Percentiles rank a stretch among this genome's conserved stretches.
phyloP scores from a whole-genome alignment of 768 basidiomycete genomes.

The Leccinum uliginosum region DNA sequence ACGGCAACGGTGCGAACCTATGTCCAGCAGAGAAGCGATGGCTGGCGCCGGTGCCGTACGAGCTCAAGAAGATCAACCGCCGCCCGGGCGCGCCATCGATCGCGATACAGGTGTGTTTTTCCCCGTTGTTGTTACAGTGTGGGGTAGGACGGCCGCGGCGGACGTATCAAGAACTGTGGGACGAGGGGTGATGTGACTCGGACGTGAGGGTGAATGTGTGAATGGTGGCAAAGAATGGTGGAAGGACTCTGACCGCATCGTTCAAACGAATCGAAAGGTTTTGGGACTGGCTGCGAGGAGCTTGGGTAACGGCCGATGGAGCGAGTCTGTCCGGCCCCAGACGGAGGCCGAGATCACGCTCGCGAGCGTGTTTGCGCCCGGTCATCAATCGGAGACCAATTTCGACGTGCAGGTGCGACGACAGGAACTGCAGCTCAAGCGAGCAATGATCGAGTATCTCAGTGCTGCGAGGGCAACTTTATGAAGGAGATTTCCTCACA shows the following conservation, averaged over 20 bases:
- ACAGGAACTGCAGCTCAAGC: conserved; percentile 55
- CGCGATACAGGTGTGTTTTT: conserved; percentile 11
- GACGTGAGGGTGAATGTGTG: too few relatives aligned
- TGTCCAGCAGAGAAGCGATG: conserved; percentile 1
- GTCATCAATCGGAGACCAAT: conserved; percentile 49
- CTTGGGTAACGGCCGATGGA: too few relatives aligned
- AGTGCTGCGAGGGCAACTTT: conserved; percentile 64
- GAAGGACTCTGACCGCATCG: too few relatives aligned
- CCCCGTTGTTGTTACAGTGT: conserved; percentile 10
- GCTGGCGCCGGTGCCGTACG: conserved; percentile 11
- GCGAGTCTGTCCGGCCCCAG: not conserved
- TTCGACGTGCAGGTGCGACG: conserved; percentile 56
- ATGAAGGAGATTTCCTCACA: conserved; percentile 72
- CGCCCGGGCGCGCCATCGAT: conserved; percentile 4
- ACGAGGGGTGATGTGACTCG: conserved; percentile 16
- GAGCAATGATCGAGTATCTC: conserved; percentile 61
- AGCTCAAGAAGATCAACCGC: conserved; percentile 5
- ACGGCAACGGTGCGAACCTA: not conserved
- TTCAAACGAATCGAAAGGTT: too few relatives aligned
- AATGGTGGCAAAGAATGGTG: too few relatives aligned
- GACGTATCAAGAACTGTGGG: conserved; percentile 11
- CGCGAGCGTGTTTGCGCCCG: conserved; percentile 50
- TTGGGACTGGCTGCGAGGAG: too few relatives aligned
- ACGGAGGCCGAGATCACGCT: not conserved
- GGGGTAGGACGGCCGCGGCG: conserved; percentile 8